These are phyloP conservation scores for Friedmanniomyces simplex DNA, from an alignment of 495 filamentous ascomycete species.

Conservation along the genomic window DNA sequence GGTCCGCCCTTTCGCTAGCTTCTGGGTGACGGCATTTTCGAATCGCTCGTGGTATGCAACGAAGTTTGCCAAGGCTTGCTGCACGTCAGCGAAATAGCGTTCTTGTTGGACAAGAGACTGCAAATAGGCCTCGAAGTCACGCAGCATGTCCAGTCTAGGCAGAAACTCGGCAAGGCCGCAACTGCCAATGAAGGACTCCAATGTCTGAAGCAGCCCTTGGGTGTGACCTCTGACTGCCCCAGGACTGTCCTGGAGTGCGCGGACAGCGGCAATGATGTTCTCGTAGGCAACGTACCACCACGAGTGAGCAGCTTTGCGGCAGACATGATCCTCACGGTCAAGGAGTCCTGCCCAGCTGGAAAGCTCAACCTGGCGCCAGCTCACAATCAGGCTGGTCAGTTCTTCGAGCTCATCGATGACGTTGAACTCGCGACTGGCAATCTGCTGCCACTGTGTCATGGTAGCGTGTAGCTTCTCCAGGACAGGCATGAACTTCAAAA, in stretches of 20 bases:
- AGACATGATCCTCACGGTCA: slow-evolving; percentile 69
- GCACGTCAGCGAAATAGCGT: slow-evolving; percentile 41
- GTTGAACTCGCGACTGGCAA: slow-evolving; percentile 70
- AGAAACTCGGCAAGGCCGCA: slow-evolving; percentile 72
- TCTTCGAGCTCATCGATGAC: slow-evolving; percentile 57
- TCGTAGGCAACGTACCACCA: slow-evolving; percentile 99
- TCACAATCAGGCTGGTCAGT: slow-evolving; percentile 63
- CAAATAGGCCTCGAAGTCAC: slow-evolving; percentile 57
- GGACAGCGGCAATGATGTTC: slow-evolving; percentile 56
- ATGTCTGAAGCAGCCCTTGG: slow-evolving; percentile 53
- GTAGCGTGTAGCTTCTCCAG: slow-evolving; percentile 72
- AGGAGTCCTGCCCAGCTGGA: slow-evolving; percentile 87
- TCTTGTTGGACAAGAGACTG: slow-evolving; percentile 46
- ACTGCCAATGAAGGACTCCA: slow-evolving; percentile 63
- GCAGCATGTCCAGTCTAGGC: slow-evolving; percentile 59
- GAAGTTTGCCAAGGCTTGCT: slow-evolving; percentile 63
- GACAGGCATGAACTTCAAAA: slow-evolving; percentile 72
- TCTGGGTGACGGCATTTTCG: slow-evolving; percentile 48
- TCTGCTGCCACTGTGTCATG: slow-evolving; percentile 86
- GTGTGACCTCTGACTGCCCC: slow-evolving; percentile 52
- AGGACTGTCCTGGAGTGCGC: slow-evolving; percentile 36
- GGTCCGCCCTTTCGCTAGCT: slow-evolving; percentile 50
- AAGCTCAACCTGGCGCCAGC: slow-evolving; percentile 83
- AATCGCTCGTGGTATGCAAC: slow-evolving; percentile 61
- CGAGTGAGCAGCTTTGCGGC: slow-evolving; percentile 60